Conservation (phyloP, 2,329 filamentous ascomycete species). For the Moelleriella libera region DNA sequence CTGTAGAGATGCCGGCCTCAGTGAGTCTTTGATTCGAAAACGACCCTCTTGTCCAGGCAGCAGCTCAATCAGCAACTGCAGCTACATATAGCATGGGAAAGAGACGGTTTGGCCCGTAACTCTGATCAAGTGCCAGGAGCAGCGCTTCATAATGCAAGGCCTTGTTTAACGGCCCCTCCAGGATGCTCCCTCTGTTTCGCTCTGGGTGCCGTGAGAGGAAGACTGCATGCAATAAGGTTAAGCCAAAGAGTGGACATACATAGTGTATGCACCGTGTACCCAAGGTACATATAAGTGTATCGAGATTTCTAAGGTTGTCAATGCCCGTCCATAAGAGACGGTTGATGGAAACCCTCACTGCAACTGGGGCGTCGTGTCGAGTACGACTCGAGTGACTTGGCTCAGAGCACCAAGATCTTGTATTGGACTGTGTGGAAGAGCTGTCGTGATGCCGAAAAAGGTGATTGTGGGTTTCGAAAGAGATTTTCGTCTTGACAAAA, state of each 20-base stretch:
- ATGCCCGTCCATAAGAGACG: not conserved
- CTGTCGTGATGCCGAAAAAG: not conserved
- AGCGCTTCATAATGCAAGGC: not conserved
- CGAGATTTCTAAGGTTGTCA: not conserved
- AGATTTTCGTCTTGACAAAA: too few species aligned
- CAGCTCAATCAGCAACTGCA: too few species aligned
- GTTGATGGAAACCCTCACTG: too few species aligned
- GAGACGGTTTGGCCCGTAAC: too few species aligned
- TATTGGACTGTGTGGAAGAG: not conserved
- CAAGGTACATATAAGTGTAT: not conserved
- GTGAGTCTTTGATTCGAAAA: too few species aligned
- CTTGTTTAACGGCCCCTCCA: not conserved
- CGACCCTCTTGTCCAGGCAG: too few species aligned
- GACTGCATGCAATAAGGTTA: not conserved
- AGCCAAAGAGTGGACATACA: not conserved
- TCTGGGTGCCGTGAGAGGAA: not conserved
- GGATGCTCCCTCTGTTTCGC: not conserved
- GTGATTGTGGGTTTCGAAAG: not conserved
- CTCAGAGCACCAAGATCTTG: not conserved
- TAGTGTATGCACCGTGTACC: slow-evolving; percentile 1
- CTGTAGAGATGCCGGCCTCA: too few species aligned
- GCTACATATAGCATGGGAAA: too few species aligned
- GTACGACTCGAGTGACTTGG: not conserved
- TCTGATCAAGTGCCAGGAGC: not conserved
- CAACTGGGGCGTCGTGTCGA: not conserved